Base-by-base conservation (phyloP, 2,329 filamentous ascomycete genomes). In the Cladophialophora carrionii region DNA sequence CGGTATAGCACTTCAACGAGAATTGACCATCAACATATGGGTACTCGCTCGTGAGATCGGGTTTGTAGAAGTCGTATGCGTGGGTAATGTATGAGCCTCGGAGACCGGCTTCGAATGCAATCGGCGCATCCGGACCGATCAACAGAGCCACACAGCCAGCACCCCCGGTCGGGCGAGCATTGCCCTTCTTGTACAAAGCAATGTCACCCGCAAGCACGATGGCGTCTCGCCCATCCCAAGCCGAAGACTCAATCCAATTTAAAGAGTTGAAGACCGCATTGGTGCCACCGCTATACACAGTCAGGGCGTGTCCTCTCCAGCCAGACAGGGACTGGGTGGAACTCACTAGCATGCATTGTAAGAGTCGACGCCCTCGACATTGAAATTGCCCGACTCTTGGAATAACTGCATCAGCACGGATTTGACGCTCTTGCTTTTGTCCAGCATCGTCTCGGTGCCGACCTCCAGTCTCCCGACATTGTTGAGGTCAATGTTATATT, bases 341-440 rank as follows among this genome's bases (percentile, higher is more conserved):
- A 69, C 68, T 64, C 48, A 69, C 68, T 94, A 94, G 85, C 90
- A 94, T 71, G 90, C 90, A 76, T 94, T 94, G 78, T 93, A 79
- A 63, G 88, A 92, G 80, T 94, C 90, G 58, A 93, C 85, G 78
- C 90, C 90, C 82, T 94, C 90, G 67, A 94, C 82, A 81, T 90
- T 92, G 81, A 87, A 90, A 83, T 94, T 94, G 73, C 90, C 88
- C 58, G 77, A 77, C 37, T 80, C 76, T 75, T 88, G 86, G 73
- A 94, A 92, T 53, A 94, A 84, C 83, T 93, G 90, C 90, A 94
- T 94, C 71, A 94, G 82, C 68, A 94, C 90, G 32, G 90, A 89
- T 85, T 94, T 94, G 82, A 93, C 90, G 53, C 90, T 93, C 85
- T 94, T 94, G 77, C 90, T 93, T 84, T 94, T 94, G 85, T 94